Evolutionary conservation across 2,329 filamentous ascomycete genomes (phyloP).

Genomic region (Lasiodiplodia theobromae): DNA sequence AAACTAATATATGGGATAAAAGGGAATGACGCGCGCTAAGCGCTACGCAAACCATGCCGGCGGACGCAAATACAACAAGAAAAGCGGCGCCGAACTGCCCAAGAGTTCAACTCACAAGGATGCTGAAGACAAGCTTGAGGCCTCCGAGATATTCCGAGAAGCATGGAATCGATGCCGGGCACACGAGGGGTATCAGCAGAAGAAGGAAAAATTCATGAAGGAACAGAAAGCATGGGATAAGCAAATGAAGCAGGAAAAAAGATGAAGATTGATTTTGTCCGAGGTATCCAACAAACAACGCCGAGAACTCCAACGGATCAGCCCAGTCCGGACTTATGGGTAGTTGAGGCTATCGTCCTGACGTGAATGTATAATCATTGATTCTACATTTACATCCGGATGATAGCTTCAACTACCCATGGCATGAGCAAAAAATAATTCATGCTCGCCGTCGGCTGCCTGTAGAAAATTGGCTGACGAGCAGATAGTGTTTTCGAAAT

Average conservation of each 20-base stretch:
- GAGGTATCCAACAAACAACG: background rate
- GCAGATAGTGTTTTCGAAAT: too few species aligned
- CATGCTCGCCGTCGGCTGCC: too few species aligned
- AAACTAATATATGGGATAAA: background rate
- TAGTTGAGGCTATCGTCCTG: too few species aligned
- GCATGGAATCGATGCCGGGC: conserved; percentile 57
- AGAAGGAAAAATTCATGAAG: conserved; percentile 56
- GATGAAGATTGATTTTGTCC: background rate
- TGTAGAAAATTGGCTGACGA: background rate
- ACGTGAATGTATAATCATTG: too few species aligned
- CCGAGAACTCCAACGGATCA: background rate
- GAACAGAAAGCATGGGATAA: conserved; percentile 56
- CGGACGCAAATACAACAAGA: conserved; percentile 62
- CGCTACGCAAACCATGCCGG: conserved; percentile 65
- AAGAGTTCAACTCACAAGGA: conserved; percentile 56
- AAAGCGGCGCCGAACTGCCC: conserved; percentile 49
- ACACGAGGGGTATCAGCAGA: conserved; percentile 53
- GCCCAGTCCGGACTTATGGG: background rate
- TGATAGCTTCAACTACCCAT: too few species aligned
- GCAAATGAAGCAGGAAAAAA: conserved; percentile 27
- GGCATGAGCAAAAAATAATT: too few species aligned
- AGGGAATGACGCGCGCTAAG: conserved; percentile 66
- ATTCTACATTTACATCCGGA: too few species aligned
- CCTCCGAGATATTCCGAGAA: conserved; percentile 57
- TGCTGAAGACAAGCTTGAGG: conserved; percentile 58